Conservation (phyloP, 257 asterid genomes). For the Gentiana macrophylla region DNA sequence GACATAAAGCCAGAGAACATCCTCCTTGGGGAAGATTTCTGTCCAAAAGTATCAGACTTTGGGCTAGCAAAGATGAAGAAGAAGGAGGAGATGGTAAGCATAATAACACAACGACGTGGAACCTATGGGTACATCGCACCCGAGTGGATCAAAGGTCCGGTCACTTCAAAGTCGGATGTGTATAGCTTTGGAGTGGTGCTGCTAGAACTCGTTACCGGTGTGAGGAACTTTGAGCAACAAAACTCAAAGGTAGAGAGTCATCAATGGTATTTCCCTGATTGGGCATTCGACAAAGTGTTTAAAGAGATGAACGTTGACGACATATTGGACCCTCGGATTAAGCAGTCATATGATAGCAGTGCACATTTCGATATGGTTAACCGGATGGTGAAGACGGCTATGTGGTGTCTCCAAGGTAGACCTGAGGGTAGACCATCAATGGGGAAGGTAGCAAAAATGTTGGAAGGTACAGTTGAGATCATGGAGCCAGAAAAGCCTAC, state of each 20-base stretch:
- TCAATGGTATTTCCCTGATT: slow-evolving; percentile 66
- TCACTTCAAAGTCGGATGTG: slow-evolving; percentile 79
- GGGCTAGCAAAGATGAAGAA: slow-evolving; percentile 78
- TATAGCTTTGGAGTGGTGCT: slow-evolving; percentile 75
- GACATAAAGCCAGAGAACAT: slow-evolving; percentile 92
- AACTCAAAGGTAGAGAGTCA: slow-evolving; percentile 48
- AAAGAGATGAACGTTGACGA: slow-evolving; percentile 60
- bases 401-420: slow-evolving; percentile 82
- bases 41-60: slow-evolving; percentile 88
- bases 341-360: slow-evolving; percentile 39
- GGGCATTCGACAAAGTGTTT: slow-evolving; percentile 77
- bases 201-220: slow-evolving; percentile 67
- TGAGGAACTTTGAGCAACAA: slow-evolving; percentile 39
- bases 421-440: slow-evolving; percentile 72
- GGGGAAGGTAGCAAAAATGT: slow-evolving; percentile 93
- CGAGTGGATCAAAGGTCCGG: slow-evolving; percentile 61
- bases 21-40: slow-evolving; percentile 71
- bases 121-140: slow-evolving; percentile 89
- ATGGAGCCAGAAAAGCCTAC: slow-evolving; percentile 59
- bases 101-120: slow-evolving; percentile 47
- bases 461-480: slow-evolving; percentile 82
- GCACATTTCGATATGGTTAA: slow-evolving; percentile 59
- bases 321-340: slow-evolving; percentile 47
- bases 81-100: slow-evolving; percentile 57
- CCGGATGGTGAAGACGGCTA: slow-evolving; percentile 78